Percentiles rank a stretch among this genome's conserved stretches.
Evolutionary conservation across 129 eudicot species (phyloP).

Genomic region (Gnaphalium uliginosum): DNA sequence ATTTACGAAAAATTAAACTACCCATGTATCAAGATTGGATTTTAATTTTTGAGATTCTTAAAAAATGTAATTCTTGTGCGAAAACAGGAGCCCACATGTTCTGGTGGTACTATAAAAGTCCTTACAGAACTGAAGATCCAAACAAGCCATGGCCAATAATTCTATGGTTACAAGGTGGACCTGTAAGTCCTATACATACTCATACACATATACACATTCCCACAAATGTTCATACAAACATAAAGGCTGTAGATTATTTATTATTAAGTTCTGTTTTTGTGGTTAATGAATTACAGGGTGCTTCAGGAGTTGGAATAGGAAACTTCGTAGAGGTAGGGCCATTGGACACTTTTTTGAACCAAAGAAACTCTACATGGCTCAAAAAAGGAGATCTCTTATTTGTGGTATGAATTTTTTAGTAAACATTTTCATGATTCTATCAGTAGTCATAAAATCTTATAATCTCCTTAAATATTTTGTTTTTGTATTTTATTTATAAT

Average conservation of each 20-base stretch:
- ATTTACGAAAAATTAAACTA: neutral
- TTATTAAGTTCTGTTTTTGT: neutral
- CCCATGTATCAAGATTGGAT: slow-evolving; percentile 20
- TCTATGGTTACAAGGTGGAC: slow-evolving; percentile 71
- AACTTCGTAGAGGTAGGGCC: slow-evolving; percentile 59
- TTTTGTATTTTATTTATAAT: neutral
- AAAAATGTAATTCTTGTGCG: slow-evolving; percentile 12
- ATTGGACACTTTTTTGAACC: slow-evolving; percentile 44
- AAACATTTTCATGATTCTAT: neutral
- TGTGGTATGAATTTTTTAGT: slow-evolving; percentile 40
- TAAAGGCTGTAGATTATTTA: neutral
- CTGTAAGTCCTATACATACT: slow-evolving; percentile 41
- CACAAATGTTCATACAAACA: neutral
- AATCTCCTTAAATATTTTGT: neutral
- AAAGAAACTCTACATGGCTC: slow-evolving; percentile 62
- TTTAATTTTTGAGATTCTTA: neutral
- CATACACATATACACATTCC: neutral
- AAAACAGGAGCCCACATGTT: slow-evolving; percentile 61
- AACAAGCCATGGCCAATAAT: slow-evolving; percentile 61
- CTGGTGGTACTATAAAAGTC: slow-evolving; percentile 64
- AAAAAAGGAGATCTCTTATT: slow-evolving; percentile 54
- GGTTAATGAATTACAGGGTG: slow-evolving; percentile 39
- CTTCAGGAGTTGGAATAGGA: slow-evolving; percentile 63
- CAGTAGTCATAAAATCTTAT: neutral
- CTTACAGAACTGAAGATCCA: slow-evolving; percentile 48